Evolutionary conservation across 495 filamentous ascomycete species (phyloP).

Genomic region (Massariosphaeria phaeospora): DNA sequence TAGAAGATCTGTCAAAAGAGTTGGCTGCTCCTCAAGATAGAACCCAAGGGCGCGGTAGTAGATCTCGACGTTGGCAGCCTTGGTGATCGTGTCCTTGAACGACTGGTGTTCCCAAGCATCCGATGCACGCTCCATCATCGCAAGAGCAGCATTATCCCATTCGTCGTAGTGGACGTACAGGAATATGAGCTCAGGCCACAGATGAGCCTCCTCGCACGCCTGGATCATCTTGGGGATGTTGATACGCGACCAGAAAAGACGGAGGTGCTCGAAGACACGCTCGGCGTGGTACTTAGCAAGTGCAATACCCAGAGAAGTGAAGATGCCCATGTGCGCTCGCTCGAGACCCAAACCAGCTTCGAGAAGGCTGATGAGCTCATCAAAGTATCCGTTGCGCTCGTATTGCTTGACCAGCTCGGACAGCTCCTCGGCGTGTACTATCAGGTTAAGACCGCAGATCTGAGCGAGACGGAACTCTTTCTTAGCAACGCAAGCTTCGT

Average conservation of each 20-base stretch:
- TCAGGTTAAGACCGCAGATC: conserved; percentile 98
- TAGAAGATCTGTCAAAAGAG: conserved; percentile 89
- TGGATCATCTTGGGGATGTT: conserved; percentile 98
- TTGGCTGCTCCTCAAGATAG: conserved; percentile 94
- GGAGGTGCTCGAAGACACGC: conserved; percentile 95
- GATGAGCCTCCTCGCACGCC: conserved; percentile 87
- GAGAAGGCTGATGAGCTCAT: conserved; percentile 89
- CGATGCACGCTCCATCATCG: conserved; percentile 98
- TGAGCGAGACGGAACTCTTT: conserved; percentile 99
- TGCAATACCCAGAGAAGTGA: conserved; percentile 91
- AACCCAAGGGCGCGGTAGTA: conserved; percentile 98
- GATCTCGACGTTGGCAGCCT: conserved; percentile 97
- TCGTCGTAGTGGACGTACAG: conserved; percentile 99
- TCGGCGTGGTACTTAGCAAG: conserved; percentile 96
- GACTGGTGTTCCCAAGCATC: conserved; percentile 99
- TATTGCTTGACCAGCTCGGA: conserved; percentile 92
- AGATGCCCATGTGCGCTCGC: conserved; percentile 90
- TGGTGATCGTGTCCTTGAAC: conserved; percentile 98
- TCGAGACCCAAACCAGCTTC: conserved; percentile 95
- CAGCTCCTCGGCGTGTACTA: conserved; percentile 96
- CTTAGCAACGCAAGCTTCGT: conserved; percentile 93
- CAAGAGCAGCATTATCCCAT: conserved; percentile 95
- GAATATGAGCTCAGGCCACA: conserved; percentile 98
- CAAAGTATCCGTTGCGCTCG: conserved; percentile 95
- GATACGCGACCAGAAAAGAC: conserved; percentile 97